These are phyloP conservation scores for Trametes hirsuta DNA, from an alignment of 1,284 basidiomycete species.

Conservation along the genomic window DNA sequence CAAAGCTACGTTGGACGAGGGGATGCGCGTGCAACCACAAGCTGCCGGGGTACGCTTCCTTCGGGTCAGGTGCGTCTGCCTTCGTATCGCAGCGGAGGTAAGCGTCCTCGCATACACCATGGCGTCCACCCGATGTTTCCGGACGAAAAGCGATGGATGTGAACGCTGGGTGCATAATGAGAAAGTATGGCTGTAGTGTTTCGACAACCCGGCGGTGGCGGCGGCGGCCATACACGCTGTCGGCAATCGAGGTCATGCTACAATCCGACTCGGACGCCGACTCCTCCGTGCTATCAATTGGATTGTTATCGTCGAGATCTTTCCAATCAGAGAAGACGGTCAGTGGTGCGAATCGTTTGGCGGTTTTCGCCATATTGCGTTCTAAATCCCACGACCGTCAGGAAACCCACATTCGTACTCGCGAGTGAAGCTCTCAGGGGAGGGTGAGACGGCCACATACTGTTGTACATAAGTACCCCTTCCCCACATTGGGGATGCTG, in stretches of 20 bases:
- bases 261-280: no score
- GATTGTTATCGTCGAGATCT: no score
- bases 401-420: no score
- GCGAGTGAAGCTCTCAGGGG: background rate
- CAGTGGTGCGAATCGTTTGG: no score
- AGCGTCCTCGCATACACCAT: background rate
- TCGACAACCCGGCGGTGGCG: no score
- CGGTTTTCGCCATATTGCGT: no score
- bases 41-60: background rate
- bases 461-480: conserved; percentile 1
- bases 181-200: no score
- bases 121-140: background rate
- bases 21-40: background rate
- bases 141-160: background rate
- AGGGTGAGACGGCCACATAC: background rate
- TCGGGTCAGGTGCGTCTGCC: conserved; percentile 34
- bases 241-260: no score
- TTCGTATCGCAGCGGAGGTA: background rate
- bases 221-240: no score
- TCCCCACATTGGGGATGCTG: conserved; percentile 6
- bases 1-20: background rate
- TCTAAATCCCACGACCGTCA: no score
- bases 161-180: background rate
- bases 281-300: no score
- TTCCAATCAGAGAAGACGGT: no score